These are phyloP conservation scores for Cryphonectria nitschkei DNA, from an alignment of 2,329 filamentous ascomycete genomes.

Conservation along the genomic window DNA sequence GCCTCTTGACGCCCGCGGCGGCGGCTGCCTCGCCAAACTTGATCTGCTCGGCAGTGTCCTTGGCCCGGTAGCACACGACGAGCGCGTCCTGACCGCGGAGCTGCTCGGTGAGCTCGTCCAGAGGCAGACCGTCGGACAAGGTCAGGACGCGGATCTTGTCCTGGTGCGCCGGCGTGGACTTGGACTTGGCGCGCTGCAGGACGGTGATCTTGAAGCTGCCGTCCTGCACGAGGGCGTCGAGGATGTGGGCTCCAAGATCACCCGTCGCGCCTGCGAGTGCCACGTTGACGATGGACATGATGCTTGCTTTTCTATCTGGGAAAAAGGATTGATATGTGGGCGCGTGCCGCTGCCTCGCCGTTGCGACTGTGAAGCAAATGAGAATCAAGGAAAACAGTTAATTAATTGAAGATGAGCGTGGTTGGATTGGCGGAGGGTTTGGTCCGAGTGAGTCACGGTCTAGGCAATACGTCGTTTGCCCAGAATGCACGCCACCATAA, in stretches of 20 bases:
- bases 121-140: slow-evolving; percentile 39
- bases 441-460: background rate
- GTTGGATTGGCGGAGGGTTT: background rate
- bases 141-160: slow-evolving; percentile 31
- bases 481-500: background rate
- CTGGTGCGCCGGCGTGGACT: slow-evolving; percentile 32
- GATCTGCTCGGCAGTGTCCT: slow-evolving; percentile 38
- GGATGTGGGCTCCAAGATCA: slow-evolving; percentile 40
- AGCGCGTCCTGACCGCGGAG: slow-evolving; percentile 43
- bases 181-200: slow-evolving; percentile 40
- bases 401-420: background rate
- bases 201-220: slow-evolving; percentile 39
- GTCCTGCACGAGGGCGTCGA: slow-evolving; percentile 38
- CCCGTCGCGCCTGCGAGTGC: slow-evolving; percentile 45
- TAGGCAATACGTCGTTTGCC: background rate
- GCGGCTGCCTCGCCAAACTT: slow-evolving; percentile 43
- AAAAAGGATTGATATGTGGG: too few species aligned
- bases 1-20: slow-evolving; percentile 41
- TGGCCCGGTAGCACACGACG: slow-evolving; percentile 41
- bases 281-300: slow-evolving; percentile 42
- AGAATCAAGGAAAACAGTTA: background rate
- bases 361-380: background rate
- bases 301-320: slow-evolving; percentile 46
- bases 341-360: background rate
- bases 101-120: slow-evolving; percentile 36